phyloP scores from a whole-genome alignment of 1,284 basidiomycete species.

The Bjerkandera adusta region DNA sequence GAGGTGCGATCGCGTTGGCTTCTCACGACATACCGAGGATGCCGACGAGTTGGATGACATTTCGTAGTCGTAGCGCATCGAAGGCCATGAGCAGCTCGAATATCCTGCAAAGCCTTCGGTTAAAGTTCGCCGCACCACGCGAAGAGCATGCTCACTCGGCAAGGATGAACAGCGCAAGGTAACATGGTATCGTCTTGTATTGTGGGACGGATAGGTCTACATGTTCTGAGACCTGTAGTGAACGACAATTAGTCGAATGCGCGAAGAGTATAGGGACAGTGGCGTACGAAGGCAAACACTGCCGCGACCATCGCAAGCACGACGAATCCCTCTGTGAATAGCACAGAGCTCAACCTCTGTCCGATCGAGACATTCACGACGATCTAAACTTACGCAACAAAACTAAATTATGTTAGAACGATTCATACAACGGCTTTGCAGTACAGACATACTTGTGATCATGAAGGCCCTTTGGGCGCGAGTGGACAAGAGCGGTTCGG shows the following conservation, averaged over 20 bases:
- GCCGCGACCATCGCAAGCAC: constrained; percentile 46
- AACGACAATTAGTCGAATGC: constrained; percentile 7
- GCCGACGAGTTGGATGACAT: constrained; percentile 74
- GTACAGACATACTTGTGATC: constrained; percentile 49
- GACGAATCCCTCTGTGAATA: constrained; percentile 42
- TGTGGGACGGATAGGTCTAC: constrained; percentile 40
- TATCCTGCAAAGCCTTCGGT: constrained; percentile 42
- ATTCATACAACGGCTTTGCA: not conserved
- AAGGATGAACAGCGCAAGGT: constrained; percentile 77
- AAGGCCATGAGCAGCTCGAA: constrained; percentile 74
- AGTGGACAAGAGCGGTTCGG: constrained; percentile 64
- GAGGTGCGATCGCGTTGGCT: not conserved
- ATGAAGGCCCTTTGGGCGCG: constrained; percentile 66
- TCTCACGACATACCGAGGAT: constrained; percentile 63
- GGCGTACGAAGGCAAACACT: constrained; percentile 36
- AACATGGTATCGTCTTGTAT: constrained; percentile 81
- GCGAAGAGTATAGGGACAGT: not conserved
- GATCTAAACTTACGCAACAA: constrained; percentile 27
- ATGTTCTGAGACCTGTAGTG: constrained; percentile 49
- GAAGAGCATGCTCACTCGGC: constrained; percentile 54
- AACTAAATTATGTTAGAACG: constrained; percentile 17
- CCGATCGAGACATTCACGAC: not conserved
- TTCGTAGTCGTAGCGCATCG: constrained; percentile 72
- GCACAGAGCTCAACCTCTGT: too few species aligned
- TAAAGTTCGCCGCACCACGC: too few species aligned